phyloP scores from a whole-genome alignment of 2,329 filamentous ascomycete species.

The Aspergillus flavus region DNA sequence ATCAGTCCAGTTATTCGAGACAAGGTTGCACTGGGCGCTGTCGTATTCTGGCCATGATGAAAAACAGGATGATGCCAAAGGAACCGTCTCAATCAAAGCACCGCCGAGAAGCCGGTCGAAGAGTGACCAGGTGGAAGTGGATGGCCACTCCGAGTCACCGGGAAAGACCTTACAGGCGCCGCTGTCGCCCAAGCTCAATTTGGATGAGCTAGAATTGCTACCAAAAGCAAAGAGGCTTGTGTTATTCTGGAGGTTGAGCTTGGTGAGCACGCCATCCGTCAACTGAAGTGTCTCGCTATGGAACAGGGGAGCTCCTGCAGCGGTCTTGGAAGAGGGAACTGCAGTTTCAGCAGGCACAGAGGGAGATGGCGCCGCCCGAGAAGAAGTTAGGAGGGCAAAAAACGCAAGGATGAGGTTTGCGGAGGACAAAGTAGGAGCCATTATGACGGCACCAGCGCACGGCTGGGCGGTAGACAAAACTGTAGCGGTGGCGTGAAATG shows the following conservation, averaged over 20 bases:
- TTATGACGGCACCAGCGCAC: not conserved
- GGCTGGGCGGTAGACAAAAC: not conserved
- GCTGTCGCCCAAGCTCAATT: not conserved
- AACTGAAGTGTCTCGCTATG: conserved; percentile 30
- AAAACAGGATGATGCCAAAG: conserved; percentile 31
- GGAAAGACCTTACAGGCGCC: conserved; percentile 30
- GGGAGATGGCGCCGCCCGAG: conserved; percentile 14
- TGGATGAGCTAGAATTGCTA: conserved; percentile 2
- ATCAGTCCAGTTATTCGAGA: conserved; percentile 26
- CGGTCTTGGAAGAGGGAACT: conserved; percentile 2
- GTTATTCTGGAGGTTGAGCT: conserved; percentile 11
- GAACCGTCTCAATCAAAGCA: conserved; percentile 30
- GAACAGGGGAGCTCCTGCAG: conserved; percentile 26
- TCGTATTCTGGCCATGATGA: conserved; percentile 29
- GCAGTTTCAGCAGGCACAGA: conserved; percentile 13
- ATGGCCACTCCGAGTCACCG: conserved; percentile 28
- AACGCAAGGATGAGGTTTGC: conserved; percentile 17
- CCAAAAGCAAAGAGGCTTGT: no score
- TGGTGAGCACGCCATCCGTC: conserved; percentile 24
- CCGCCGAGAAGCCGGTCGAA: conserved; percentile 27
- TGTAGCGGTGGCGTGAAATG: not conserved
- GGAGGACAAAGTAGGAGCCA: conserved; percentile 6
- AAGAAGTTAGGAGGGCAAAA: conserved; percentile 17
- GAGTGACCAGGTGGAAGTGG: conserved; percentile 22
- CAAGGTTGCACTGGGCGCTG: conserved; percentile 18